Evolutionary conservation across 2,329 filamentous ascomycete genomes (phyloP).

Genomic region (Aphanoascus verrucosus): DNA sequence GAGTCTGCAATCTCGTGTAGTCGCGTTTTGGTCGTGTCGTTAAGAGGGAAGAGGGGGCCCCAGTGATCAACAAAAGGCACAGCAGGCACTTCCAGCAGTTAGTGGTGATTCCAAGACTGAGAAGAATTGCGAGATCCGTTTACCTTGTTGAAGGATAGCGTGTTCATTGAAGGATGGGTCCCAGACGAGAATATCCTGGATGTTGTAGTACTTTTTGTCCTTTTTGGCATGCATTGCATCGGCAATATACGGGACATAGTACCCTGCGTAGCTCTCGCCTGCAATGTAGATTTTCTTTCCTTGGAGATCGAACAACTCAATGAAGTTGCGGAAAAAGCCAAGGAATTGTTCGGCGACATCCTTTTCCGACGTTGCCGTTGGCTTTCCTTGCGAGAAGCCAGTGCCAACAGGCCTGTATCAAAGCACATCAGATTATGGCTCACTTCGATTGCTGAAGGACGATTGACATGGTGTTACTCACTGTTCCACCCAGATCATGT

Average conservation of each 20-base stretch:
- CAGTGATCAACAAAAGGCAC: constrained; percentile 35
- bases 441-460: neutral
- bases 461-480: constrained; percentile 27
- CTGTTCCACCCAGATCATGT: constrained; percentile 67
- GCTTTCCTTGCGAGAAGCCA: constrained; percentile 56
- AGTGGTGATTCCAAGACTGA: neutral
- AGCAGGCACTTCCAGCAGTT: constrained; percentile 23
- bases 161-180: constrained; percentile 54
- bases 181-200: constrained; percentile 60
- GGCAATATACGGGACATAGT: constrained; percentile 61
- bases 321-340: constrained; percentile 69
- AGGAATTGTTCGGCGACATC: constrained; percentile 62
- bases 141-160: constrained; percentile 40
- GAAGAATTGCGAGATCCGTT: constrained; percentile 6
- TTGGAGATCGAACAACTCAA: constrained; percentile 58
- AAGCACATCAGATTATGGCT: neutral
- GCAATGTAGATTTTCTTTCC: constrained; percentile 61
- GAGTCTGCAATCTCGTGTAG: constrained; percentile 33
- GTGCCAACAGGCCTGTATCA: constrained; percentile 43
- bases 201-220: constrained; percentile 55
- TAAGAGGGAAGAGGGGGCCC: constrained; percentile 37
- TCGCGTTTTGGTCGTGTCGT: constrained; percentile 33
- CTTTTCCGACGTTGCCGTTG: constrained; percentile 54
- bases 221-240: constrained; percentile 60
- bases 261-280: constrained; percentile 61